phyloP scores from a whole-genome alignment of 495 filamentous ascomycete species.

The Lophiostoma macrostomum region DNA sequence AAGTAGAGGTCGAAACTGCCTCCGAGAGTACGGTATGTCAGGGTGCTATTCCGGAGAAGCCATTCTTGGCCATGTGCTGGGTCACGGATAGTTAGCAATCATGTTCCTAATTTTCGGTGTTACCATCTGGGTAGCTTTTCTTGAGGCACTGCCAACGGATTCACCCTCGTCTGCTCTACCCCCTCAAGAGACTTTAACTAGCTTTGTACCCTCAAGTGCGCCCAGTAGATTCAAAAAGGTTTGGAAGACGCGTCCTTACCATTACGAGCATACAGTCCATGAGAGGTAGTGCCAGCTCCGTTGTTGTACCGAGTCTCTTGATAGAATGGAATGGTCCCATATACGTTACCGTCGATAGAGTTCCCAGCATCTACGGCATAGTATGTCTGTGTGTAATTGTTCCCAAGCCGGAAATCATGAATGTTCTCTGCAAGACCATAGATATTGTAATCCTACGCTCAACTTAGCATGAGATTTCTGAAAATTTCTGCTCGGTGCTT shows the following conservation, averaged over 20 bases:
- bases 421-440: slow-evolving; percentile 61
- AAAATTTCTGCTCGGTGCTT: not conserved
- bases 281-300: slow-evolving; percentile 52
- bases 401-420: slow-evolving; percentile 53
- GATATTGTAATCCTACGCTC: slow-evolving; percentile 54
- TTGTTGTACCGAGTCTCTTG: slow-evolving; percentile 63
- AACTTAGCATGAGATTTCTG: not conserved
- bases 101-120: no score
- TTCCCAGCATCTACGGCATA: slow-evolving; percentile 65
- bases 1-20: no score
- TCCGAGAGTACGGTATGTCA: no score
- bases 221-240: no score
- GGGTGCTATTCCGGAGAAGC: not conserved
- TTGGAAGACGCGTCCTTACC: no score
- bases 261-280: slow-evolving; percentile 59
- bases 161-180: no score
- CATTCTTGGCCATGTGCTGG: not conserved
- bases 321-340: slow-evolving; percentile 56
- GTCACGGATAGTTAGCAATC: slow-evolving; percentile 52
- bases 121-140: no score
- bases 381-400: slow-evolving; percentile 59
- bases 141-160: slow-evolving; percentile 69
- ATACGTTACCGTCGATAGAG: slow-evolving; percentile 56
- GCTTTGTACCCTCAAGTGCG: no score
- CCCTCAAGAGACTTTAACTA: no score